Evolutionary conservation across 2,329 filamentous ascomycete genomes (phyloP), one percentile per base, ranked within the genome.

Genomic region (Pseudocercospora musae): DNA sequence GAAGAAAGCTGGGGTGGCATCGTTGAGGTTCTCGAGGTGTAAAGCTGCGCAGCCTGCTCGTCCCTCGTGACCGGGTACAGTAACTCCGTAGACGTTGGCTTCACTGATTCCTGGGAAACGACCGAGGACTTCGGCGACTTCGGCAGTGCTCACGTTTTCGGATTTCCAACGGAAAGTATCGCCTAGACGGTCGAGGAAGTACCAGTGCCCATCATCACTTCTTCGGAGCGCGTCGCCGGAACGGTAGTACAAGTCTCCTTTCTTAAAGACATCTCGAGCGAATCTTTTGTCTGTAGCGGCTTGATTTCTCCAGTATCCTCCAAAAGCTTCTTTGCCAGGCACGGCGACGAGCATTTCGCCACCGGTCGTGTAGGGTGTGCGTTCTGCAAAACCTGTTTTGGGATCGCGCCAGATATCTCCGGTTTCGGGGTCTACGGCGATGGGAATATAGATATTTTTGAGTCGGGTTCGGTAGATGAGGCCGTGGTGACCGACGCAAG

Each of bases 401-500:
- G 85, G 80, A 70, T 92, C 84, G 6, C 89, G 82, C 53, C 80
- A 79, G 53, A 92, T 85, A 40, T 88, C 86, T 6, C 87, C 88
- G 0, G 88, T 89, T 7, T 86, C 85, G 10, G 85, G 77, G 69
- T 92, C 89, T 53, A 90, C 84, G n/a, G 82, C 83, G 0, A 91
- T 89, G 0, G 90, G 88, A 0, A 91, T 78, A 62, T 85, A 87
- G 10, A 78, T 78, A 64, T 89, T 81, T 46, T 79, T 79, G 62
- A 84, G 77, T 1, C 81, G 68, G 46, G 75, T 73, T 1, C 89
- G 83, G 25, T 83, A 73, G 31, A 92, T 72, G 2, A 84, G 73
- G 2, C 90, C 90, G 68, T 92, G 88, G 69, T 92, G 88, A 1
- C 89, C 90, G 1, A 93, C 88, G 25, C 83, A 81, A 5, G 84